Percentiles rank a stretch among this genome's conserved stretches.
Evolutionary conservation across 345 rosid species (phyloP).

Genomic region (Murraya paniculata): DNA sequence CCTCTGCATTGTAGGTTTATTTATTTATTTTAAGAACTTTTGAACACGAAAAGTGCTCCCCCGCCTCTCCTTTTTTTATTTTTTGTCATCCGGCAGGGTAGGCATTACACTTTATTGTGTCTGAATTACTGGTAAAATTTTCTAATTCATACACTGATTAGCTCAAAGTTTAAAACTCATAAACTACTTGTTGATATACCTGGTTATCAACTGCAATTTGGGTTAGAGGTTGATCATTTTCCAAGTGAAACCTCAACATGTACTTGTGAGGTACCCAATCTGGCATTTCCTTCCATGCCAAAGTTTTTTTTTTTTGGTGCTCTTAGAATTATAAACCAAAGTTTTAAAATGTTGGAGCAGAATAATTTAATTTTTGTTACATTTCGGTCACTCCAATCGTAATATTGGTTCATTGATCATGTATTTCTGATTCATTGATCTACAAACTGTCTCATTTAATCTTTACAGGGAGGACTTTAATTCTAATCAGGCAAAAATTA

Average conservation of each 20-base stretch:
- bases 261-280: background rate
- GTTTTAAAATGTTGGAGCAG: background rate
- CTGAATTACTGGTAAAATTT: background rate
- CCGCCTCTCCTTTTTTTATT: background rate
- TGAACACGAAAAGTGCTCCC: background rate
- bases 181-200: background rate
- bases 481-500: slow-evolving; percentile 24
- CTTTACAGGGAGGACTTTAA: slow-evolving; percentile 31
- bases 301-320: background rate
- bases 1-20: background rate
- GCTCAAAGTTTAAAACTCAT: background rate
- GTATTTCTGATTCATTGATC: background rate
- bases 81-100: background rate
- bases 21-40: background rate
- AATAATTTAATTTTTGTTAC: background rate
- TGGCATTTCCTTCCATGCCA: background rate
- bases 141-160: background rate
- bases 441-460: background rate
- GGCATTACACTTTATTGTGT: background rate
- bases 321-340: background rate
- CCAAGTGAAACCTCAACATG: background rate
- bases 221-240: background rate
- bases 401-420: background rate
- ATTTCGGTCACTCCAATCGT: background rate
- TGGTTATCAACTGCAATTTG: background rate